phyloP scores from a whole-genome alignment of 2,329 filamentous ascomycete species.

The Zasmidium citrigriseum region DNA sequence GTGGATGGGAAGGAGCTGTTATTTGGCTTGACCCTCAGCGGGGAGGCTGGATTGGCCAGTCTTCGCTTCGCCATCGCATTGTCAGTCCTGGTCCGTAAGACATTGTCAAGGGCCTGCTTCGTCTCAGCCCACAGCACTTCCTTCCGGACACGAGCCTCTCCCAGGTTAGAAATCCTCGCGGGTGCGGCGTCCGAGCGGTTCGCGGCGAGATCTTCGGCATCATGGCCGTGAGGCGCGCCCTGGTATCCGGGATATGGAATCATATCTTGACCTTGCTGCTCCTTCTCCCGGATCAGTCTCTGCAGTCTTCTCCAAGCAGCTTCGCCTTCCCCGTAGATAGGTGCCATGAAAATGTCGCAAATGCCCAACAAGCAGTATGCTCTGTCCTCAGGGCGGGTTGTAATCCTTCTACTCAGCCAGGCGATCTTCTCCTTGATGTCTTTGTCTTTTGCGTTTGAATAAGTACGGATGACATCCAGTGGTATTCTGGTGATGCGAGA shows the following conservation, averaged over 20 bases:
- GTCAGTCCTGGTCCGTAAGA: too few relatives aligned
- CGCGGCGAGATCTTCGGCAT: neutral
- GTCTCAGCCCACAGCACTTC: too few relatives aligned
- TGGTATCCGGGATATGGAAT: too few relatives aligned
- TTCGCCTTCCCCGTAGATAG: neutral
- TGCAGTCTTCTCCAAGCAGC: neutral
- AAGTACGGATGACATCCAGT: constrained; percentile 2
- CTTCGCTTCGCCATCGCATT: too few relatives aligned
- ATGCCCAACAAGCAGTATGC: neutral
- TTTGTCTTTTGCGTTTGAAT: neutral
- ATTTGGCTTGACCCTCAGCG: too few relatives aligned
- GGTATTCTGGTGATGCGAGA: constrained; percentile 6
- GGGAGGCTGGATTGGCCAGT: too few relatives aligned
- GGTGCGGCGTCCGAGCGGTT: neutral
- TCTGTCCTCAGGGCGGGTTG: neutral
- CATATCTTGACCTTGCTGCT: neutral
- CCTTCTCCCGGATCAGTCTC: neutral
- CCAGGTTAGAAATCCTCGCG: too few relatives aligned
- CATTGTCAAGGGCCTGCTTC: too few relatives aligned
- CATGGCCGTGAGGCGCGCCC: too few relatives aligned
- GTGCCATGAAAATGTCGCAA: neutral
- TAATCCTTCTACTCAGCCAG: neutral
- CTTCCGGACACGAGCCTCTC: too few relatives aligned
- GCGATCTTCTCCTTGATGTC: constrained; percentile 4
- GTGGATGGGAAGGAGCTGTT: too few relatives aligned